Conservation (phyloP, 208 protist genomes). For the Trypanosoma rangeli region DNA sequence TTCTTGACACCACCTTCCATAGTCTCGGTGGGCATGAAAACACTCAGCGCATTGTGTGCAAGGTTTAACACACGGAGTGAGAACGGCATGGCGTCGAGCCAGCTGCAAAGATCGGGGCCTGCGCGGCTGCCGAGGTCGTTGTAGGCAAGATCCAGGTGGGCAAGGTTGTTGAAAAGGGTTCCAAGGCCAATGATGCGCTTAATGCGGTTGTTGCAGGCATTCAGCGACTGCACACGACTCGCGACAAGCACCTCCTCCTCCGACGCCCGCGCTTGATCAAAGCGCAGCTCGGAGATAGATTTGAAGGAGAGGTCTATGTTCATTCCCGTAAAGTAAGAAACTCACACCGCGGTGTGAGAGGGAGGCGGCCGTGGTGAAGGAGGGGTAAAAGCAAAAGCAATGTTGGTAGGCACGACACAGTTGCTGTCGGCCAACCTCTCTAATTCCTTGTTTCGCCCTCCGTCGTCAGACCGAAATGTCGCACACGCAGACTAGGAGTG, state of each 20-base stretch:
- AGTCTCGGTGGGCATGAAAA: constrained; percentile 29
- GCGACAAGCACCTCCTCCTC: constrained; percentile 61
- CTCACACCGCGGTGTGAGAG: background rate
- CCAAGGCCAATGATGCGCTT: constrained; percentile 50
- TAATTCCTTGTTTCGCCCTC: background rate
- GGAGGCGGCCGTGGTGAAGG: background rate
- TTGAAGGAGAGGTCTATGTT: constrained; percentile 70
- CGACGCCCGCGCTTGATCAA: constrained; percentile 36
- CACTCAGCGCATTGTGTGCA: constrained; percentile 63
- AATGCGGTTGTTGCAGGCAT: constrained; percentile 62
- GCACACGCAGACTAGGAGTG: background rate
- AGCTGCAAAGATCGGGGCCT: constrained; percentile 25
- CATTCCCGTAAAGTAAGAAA: constrained; percentile 33
- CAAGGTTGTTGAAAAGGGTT: constrained; percentile 52
- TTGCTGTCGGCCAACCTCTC: background rate
- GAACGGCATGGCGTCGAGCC: constrained; percentile 59
- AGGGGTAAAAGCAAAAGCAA: background rate
- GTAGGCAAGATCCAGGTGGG: constrained; percentile 60
- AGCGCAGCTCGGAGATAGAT: constrained; percentile 67
- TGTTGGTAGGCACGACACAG: background rate
- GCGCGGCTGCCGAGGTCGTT: constrained; percentile 62
- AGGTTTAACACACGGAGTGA: constrained; percentile 70
- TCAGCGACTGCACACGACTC: constrained; percentile 35
- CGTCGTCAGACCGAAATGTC: background rate
- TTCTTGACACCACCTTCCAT: background rate